These are phyloP conservation scores for Penicillium sp. DNA, from an alignment of 2,329 filamentous ascomycete genomes.

Conservation along the genomic window DNA sequence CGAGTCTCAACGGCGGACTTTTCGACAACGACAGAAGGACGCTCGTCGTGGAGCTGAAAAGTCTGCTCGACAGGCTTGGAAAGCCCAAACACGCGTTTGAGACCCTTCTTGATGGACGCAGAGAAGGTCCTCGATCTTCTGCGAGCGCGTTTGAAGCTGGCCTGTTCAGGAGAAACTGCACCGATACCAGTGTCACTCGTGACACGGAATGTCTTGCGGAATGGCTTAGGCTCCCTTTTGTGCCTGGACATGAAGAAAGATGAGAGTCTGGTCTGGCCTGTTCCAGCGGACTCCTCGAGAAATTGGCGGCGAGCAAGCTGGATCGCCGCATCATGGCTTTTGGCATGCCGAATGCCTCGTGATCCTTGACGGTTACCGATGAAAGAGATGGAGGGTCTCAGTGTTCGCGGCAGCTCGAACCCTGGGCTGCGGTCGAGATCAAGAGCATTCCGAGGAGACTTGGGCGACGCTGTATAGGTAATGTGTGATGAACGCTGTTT, in stretches of 20 bases:
- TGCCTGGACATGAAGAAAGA: slow-evolving; percentile 21
- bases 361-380: slow-evolving; percentile 24
- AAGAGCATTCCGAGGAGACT: slow-evolving; percentile 6
- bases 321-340: slow-evolving; percentile 38
- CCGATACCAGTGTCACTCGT: slow-evolving; percentile 23
- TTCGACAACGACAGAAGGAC: not conserved
- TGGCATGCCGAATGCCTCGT: slow-evolving; percentile 20
- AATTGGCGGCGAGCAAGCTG: slow-evolving; percentile 41
- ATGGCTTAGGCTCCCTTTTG: slow-evolving; percentile 32
- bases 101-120: slow-evolving; percentile 38
- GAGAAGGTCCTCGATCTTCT: slow-evolving; percentile 38
- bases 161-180: slow-evolving; percentile 6
- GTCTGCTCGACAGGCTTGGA: slow-evolving; percentile 19
- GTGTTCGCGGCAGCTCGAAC: slow-evolving; percentile 20
- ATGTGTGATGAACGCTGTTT: slow-evolving; percentile 29
- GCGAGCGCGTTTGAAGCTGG: slow-evolving; percentile 10
- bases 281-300: slow-evolving; percentile 22
- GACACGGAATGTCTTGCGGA: slow-evolving; percentile 35
- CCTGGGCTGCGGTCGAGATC: slow-evolving; percentile 18
- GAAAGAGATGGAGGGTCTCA: slow-evolving; percentile 44
- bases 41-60: not conserved
- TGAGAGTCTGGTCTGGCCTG: slow-evolving; percentile 19
- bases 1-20: not conserved
- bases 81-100: slow-evolving; percentile 40
- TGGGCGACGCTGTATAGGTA: slow-evolving; percentile 11